Evolutionary conservation across 805 yeast species (phyloP), one percentile per base, ranked within the genome.

Genomic region (Vanderwaltozyma verrucispora): DNA sequence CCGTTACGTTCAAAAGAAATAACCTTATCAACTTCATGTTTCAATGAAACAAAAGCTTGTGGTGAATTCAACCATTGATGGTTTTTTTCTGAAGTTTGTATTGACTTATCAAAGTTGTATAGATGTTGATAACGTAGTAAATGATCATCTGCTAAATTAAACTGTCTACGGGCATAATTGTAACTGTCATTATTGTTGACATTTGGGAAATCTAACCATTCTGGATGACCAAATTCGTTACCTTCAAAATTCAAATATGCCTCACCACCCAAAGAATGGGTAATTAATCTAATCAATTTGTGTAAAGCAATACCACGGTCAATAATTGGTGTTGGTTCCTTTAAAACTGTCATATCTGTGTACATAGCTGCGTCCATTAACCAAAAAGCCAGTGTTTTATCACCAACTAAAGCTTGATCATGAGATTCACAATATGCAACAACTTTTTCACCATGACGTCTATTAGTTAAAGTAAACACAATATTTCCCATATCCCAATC

Each of bases 361-460:
- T 89, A 89, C 97, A 89, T 88, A 48, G 88, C 95, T 45, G 89
- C 87, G 63, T 89, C 98, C 97, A 89, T 89, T 40, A 89, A 70
- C 98, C 98, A 92, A 56, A 89, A 89, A 1, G 97, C 97, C 41
- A 89, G 64, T 2, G 96, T 85, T 59, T 89, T 89, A 59, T 89
- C 98, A 37, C 98, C 98, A 17, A 89, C 98, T 38, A 89, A 69
- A 7, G 97, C 97, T 65, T 89, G 98, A 58, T 89, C 98, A 56
- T 89, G 98, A 13, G 94, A 80, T 63, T 89, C 98, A 45, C 94
- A 83, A 54, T 89, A 89, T 3, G 92, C 80, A 47, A 89, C 84
- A 37, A 96, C 88, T 54, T 76, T 78, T 60, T 89, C 97, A 29
- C 77, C 75, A 59, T 87, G 77, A 46, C 98, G 73, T 52, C 97